phyloP scores from a whole-genome alignment of 305 asterid genomes.

The Fraxinus platypoda region DNA sequence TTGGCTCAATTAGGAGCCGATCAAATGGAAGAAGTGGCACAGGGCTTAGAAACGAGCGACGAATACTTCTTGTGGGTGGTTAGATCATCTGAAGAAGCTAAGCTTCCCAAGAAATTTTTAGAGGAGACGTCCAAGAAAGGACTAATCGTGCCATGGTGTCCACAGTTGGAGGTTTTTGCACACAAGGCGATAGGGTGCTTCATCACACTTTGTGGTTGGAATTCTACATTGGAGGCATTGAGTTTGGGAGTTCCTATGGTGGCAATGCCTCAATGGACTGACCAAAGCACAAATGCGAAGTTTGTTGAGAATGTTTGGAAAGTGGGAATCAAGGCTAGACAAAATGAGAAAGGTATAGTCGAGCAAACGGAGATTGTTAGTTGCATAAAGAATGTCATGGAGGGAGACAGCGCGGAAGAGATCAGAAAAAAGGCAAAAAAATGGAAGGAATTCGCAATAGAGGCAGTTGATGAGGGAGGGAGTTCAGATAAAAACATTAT shows the following conservation, averaged over 20 bases:
- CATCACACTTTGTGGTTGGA: slow-evolving; percentile 53
- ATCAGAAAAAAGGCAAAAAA: slow-evolving; percentile 15
- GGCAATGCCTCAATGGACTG: slow-evolving; percentile 47
- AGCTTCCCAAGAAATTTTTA: slow-evolving; percentile 35
- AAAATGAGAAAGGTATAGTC: slow-evolving; percentile 7
- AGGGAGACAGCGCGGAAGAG: slow-evolving; percentile 24
- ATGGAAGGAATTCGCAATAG: slow-evolving; percentile 30
- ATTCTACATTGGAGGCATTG: slow-evolving; percentile 46
- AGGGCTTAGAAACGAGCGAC: slow-evolving; percentile 5
- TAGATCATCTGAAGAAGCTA: slow-evolving; percentile 32
- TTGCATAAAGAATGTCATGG: slow-evolving; percentile 30
- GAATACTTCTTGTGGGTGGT: slow-evolving; percentile 43
- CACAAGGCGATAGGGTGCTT: slow-evolving; percentile 37
- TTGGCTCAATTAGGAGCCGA: slow-evolving; percentile 27
- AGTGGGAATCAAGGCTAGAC: slow-evolving; percentile 34
- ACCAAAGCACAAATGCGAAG: slow-evolving; percentile 44
- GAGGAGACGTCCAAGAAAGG: slow-evolving; percentile 28
- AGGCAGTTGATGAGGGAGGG: slow-evolving; percentile 31
- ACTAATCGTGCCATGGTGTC: slow-evolving; percentile 42
- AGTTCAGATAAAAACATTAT: slow-evolving; percentile 37
- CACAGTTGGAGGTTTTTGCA: slow-evolving; percentile 38
- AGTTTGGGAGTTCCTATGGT: slow-evolving; percentile 46
- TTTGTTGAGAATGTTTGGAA: slow-evolving; percentile 45
- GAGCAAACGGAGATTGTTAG: slow-evolving; percentile 27
- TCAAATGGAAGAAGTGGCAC: slow-evolving; percentile 40